Evolutionary conservation across 2,329 filamentous ascomycete species (phyloP).

Genomic region (Hypoxylon sp.): DNA sequence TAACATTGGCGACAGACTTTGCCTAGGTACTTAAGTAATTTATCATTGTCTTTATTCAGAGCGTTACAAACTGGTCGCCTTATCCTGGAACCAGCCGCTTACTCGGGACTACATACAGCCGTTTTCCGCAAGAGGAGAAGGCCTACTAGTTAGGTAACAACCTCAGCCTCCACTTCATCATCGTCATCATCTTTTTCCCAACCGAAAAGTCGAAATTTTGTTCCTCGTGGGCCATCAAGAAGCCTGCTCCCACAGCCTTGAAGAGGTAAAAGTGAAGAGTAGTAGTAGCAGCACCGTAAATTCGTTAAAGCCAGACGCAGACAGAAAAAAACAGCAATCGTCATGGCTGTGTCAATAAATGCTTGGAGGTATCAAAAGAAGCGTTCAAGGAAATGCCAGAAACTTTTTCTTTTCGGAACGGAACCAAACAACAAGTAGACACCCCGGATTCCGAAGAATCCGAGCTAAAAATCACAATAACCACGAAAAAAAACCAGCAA

Average conservation of each 20-base stretch:
- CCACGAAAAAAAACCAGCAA: constrained; percentile 38
- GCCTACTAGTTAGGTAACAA: not conserved
- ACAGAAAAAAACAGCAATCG: constrained; percentile 38
- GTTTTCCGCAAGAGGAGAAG: constrained; percentile 16
- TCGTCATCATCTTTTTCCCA: constrained; percentile 14
- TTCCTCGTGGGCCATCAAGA: constrained; percentile 41
- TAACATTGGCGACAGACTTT: not conserved
- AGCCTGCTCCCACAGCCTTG: constrained; percentile 42
- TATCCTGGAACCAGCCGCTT: constrained; percentile 31
- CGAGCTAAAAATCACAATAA: constrained; percentile 50
- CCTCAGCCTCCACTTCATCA: constrained; percentile 25
- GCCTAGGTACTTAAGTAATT: constrained; percentile 27
- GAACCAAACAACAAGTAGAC: constrained; percentile 48
- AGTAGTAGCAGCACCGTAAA: constrained; percentile 45
- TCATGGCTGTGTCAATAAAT: constrained; percentile 52
- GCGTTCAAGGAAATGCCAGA: constrained; percentile 52
- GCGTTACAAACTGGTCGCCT: constrained; percentile 34
- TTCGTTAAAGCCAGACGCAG: constrained; percentile 51
- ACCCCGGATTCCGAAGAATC: constrained; percentile 40
- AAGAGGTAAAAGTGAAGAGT: constrained; percentile 27
- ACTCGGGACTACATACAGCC: constrained; percentile 40
- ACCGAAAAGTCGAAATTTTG: constrained; percentile 30
- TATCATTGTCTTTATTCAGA: constrained; percentile 38
- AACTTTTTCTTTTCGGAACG: constrained; percentile 51
- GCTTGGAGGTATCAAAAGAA: constrained; percentile 56